Conservation (phyloP, 2,329 filamentous ascomycete genomes). For the Pestalotiopsis sp. region DNA sequence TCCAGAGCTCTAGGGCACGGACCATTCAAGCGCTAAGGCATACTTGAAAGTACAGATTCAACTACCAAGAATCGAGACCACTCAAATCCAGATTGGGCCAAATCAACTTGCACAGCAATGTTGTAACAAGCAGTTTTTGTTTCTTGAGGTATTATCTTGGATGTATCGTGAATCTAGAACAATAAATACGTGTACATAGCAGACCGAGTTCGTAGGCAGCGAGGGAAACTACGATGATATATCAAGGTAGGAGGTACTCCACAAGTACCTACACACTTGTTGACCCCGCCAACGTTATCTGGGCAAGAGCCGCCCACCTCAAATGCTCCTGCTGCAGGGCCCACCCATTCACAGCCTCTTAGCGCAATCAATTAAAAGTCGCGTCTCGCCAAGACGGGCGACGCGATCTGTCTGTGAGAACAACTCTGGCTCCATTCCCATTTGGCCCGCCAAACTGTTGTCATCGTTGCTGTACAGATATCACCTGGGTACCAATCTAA, state of each 20-base stretch:
- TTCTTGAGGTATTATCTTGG: too few relatives aligned
- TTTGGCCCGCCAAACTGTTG: neutral
- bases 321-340: neutral
- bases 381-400: conserved; percentile 2
- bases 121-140: too few relatives aligned
- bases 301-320: neutral
- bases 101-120: neutral
- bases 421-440: neutral
- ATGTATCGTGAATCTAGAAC: too few relatives aligned
- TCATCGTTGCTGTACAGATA: neutral
- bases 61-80: neutral
- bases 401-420: neutral
- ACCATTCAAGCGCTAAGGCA: neutral
- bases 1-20: neutral
- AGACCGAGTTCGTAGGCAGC: too few relatives aligned
- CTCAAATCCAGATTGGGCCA: neutral
- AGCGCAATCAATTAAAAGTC: conserved; percentile 6
- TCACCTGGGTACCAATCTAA: neutral
- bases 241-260: too few relatives aligned
- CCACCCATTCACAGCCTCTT: neutral
- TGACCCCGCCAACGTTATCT: neutral
- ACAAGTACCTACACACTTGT: too few relatives aligned
- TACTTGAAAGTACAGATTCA: neutral
- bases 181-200: too few relatives aligned
- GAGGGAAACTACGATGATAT: too few relatives aligned